Percentiles rank a stretch among this genome's conserved stretches.
Conservation (phyloP, 768 basidiomycete genomes). For the Trametes meyenii region DNA sequence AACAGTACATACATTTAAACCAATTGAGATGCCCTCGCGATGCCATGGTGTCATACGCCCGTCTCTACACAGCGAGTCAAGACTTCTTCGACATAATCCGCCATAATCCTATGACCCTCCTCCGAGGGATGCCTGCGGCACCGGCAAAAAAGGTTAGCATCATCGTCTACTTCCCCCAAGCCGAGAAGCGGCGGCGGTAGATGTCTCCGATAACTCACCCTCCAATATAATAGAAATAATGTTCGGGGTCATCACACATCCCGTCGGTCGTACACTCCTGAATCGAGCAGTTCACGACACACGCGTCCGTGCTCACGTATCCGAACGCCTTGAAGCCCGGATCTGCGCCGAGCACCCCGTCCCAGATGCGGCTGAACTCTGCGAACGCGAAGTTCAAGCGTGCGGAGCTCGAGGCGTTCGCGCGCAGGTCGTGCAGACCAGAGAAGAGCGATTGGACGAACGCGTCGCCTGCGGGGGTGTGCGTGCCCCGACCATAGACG, state of each 20-base stretch:
- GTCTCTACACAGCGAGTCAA: slow-evolving; percentile 35
- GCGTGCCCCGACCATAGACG: slow-evolving; percentile 51
- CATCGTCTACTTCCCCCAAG: neutral
- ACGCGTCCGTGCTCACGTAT: slow-evolving; percentile 41
- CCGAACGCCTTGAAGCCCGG: slow-evolving; percentile 54
- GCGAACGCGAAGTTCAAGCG: slow-evolving; percentile 44
- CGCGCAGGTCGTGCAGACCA: slow-evolving; percentile 42
- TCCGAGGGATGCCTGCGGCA: slow-evolving; percentile 50
- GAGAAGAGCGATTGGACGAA: slow-evolving; percentile 50
- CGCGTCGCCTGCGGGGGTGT: slow-evolving; percentile 45
- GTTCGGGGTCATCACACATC: slow-evolving; percentile 39
- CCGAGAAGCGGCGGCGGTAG: neutral
- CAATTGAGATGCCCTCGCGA: too few species aligned
- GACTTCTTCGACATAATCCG: slow-evolving; percentile 50
- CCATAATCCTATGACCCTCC: slow-evolving; percentile 54
- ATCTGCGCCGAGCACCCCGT: slow-evolving; percentile 45
- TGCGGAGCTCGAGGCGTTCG: slow-evolving; percentile 19
- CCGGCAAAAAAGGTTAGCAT: neutral
- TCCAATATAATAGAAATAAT: slow-evolving; percentile 56
- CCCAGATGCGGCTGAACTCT: slow-evolving; percentile 53
- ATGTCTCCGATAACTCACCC: slow-evolving; percentile 38
- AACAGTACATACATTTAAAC: too few species aligned
- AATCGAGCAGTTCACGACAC: slow-evolving; percentile 20
- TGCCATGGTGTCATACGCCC: neutral
- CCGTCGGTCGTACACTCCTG: slow-evolving; percentile 26